Base-by-base conservation (phyloP, 1,284 basidiomycete species). In the Heterobasidion occidentale region DNA sequence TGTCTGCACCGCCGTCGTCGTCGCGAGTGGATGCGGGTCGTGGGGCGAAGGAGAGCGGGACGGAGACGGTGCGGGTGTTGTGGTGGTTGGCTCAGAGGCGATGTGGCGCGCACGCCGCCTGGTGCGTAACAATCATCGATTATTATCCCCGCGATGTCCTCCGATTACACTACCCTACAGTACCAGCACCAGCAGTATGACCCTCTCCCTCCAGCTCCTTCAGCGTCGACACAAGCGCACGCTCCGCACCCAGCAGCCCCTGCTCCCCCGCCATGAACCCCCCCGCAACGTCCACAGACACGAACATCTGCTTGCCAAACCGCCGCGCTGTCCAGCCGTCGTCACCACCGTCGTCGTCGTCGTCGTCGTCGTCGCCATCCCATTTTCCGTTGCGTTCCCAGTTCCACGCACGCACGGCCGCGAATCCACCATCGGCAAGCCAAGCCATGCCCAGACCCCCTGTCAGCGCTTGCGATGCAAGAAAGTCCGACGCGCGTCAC, bases 241-340 rank as follows among this genome's bases (percentile, higher is more conserved):
- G 80, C 68, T 89, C 86, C 54, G 78, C 77, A 55, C 77, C 78
- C 51, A 82, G 63, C 62, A 80, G 46, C 56, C 84, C 58, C 65
- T 69, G 70, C 17, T 75, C 76, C 77, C 60, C 77, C 74, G 76
- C 66, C 61, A 72, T 62, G 60, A 74, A 69, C 20, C 71, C 61
- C 34, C 73, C 67, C 33, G 81, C 79, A 34, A 87, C 66, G 69
- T 90, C 88, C 35, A 89, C 73, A 11, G 85, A 85, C 68, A 90
- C 64, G 68, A 87, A 87, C 57, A 90, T 79, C 67, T 84, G 79
- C 65, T 82, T 87, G 62, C 75, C 70, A 63, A 84, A 79, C 46
- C 83, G 77, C 64, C 72, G 77, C 36, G 85, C 87, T 89, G 63
- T 61, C 51, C 49, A 50, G 12, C 14, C 14, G 14, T 12, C 17